Base-by-base conservation (phyloP, 1,139 yeast genomes). In the Lodderomyces parapsilosis region DNA sequence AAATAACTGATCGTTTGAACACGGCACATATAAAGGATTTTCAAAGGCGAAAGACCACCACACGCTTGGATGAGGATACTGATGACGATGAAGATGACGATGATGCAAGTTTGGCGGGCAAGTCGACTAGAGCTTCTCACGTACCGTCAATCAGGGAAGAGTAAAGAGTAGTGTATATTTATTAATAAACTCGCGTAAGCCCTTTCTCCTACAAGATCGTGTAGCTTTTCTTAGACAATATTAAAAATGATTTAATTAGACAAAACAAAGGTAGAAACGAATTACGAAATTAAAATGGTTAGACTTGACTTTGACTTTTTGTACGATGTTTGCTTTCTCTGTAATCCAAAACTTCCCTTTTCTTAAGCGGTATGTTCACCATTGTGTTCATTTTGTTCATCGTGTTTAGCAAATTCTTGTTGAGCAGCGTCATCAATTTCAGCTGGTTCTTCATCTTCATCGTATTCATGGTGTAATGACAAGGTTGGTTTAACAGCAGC, bases 401-500 rank as follows among this genome's bases (percentile, higher is more conserved):
- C 74, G 50, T 70, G 74, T 55, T 69, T 67, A 47, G 70, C 69
- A 46, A 68, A 66, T 52, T 68, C 74, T 47, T 62, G 60, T 53
- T 65, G 73, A 37, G 67, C 81, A 50, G 74, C 81, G 46, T 71
- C 78, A 60, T 75, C 76, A 42, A 60, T 72, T 57, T 75, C 78
- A 45, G 70, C 82, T 49, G 72, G 79, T 51, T 72, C 81, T 44
- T 79, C 83, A 51, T 81, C 86, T 44, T 76, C 83, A 55, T 80
- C 82, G 52, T 80, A 84, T 44, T 78, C 85, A 63, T 88, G 91
- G 67, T 87, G 90, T 64, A 90, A 83, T 43, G 95, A 86, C 61
- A 91, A 78, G 50, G 96, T 82, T 58, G 98, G 98, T 79, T 87
- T 91, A 59, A 91, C 96, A 55, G 83, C 90, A 55, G 98, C 96